Conservation (phyloP, 2,329 filamentous ascomycete species). For the Penicillium freii region DNA sequence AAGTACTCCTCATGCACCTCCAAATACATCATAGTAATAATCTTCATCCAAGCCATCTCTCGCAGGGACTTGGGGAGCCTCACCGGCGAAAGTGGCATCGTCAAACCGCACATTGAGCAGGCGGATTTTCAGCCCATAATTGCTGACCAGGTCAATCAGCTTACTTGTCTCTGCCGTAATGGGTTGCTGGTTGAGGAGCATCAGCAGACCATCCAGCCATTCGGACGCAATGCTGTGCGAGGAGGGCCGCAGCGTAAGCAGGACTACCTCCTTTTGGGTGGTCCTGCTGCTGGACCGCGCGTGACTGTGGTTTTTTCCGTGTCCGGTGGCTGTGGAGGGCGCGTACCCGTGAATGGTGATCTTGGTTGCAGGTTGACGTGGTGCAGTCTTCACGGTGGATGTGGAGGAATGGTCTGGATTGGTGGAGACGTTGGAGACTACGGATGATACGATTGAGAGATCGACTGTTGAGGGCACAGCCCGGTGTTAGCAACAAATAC, state of each 20-base stretch:
- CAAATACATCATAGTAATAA: constrained; percentile 81
- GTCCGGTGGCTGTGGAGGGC: constrained; percentile 30
- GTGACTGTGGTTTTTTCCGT: constrained; percentile 37
- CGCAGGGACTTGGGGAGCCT: constrained; percentile 73
- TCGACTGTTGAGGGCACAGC: constrained; percentile 58
- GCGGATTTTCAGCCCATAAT: constrained; percentile 90
- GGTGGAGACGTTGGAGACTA: constrained; percentile 86
- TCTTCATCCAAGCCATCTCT: constrained; percentile 85
- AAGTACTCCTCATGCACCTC: constrained; percentile 29
- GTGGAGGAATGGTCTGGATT: constrained; percentile 52
- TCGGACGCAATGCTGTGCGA: constrained; percentile 84
- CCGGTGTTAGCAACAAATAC: constrained; percentile 8
- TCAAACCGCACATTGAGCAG: constrained; percentile 89
- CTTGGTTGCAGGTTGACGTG: constrained; percentile 62
- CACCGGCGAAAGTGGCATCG: constrained; percentile 66
- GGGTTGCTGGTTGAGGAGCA: constrained; percentile 91
- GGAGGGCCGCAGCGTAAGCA: constrained; percentile 79
- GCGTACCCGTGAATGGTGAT: constrained; percentile 84
- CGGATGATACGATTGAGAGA: constrained; percentile 81
- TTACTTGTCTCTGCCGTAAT: constrained; percentile 97
- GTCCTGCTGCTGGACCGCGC: constrained; percentile 33
- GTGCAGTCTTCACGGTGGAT: constrained; percentile 47
- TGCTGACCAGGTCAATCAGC: constrained; percentile 77
- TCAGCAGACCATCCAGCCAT: constrained; percentile 92
- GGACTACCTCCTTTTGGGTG: constrained; percentile 62